A percentile compares a stretch with the other conserved stretches of the same genome.
Conservation (phyloP, 2,329 filamentous ascomycete species). For the Trichoderma sp. region DNA sequence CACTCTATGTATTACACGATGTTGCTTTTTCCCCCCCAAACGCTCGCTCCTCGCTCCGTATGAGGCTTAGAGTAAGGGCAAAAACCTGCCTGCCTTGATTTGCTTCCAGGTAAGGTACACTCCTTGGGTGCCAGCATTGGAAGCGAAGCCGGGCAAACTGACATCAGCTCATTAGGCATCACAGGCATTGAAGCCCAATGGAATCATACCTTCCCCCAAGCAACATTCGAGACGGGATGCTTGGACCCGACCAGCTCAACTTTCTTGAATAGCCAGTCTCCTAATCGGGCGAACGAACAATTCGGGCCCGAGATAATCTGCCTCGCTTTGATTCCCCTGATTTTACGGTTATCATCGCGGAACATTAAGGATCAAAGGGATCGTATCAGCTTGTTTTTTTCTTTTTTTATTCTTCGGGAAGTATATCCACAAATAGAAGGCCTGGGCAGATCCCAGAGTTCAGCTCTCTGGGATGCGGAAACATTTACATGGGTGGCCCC, state of each 20-base stretch:
- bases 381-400: background rate
- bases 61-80: background rate
- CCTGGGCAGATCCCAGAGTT: conserved; percentile 1
- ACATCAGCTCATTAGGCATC: background rate
- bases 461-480: conserved; percentile 12
- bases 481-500: background rate
- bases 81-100: background rate
- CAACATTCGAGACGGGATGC: background rate
- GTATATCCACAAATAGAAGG: background rate
- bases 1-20: background rate
- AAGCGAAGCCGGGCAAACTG: background rate
- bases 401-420: background rate
- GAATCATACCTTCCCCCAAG: background rate
- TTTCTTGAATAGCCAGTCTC: background rate
- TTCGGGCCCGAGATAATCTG: background rate
- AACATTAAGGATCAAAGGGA: background rate
- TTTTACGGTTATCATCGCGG: background rate
- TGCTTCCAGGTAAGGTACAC: background rate
- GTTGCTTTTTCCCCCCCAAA: background rate
- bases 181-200: conserved; percentile 4
- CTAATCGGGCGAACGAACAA: background rate
- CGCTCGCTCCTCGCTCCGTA: background rate
- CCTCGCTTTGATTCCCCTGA: background rate
- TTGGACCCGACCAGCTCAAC: background rate
- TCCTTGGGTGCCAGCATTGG: background rate